Evolutionary conservation across 1,284 basidiomycete species (phyloP).

Genomic region (Heterobasidion annosum): DNA sequence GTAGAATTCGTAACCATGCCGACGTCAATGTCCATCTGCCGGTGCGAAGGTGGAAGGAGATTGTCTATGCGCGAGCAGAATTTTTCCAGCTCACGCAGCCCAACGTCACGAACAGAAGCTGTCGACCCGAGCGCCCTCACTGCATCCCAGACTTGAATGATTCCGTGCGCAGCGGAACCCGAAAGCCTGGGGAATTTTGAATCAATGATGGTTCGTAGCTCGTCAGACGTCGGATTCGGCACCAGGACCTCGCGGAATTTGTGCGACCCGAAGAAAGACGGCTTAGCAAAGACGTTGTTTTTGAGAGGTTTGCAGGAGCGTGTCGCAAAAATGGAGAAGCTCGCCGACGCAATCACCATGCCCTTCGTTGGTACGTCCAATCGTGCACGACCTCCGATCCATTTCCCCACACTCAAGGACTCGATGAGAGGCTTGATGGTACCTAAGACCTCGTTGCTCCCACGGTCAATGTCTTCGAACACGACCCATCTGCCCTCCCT

Average conservation of each 20-base stretch:
- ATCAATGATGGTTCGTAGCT: constrained; percentile 64
- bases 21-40: constrained; percentile 27
- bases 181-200: constrained; percentile 58
- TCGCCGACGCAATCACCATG: constrained; percentile 60
- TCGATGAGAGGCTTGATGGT: constrained; percentile 79
- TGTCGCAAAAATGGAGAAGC: constrained; percentile 78
- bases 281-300: constrained; percentile 33
- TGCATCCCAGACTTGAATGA: constrained; percentile 59
- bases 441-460: constrained; percentile 80
- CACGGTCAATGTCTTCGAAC: constrained; percentile 89
- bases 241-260: constrained; percentile 73
- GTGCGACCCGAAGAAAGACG: constrained; percentile 76
- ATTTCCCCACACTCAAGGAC: constrained; percentile 65
- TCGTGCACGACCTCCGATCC: constrained; percentile 66
- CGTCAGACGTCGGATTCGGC: constrained; percentile 49
- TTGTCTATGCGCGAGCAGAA: constrained; percentile 73
- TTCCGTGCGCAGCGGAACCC: constrained; percentile 31
- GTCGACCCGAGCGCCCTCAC: constrained; percentile 39
- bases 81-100: constrained; percentile 83
- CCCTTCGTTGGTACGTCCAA: constrained; percentile 67
- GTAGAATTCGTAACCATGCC: constrained; percentile 16
- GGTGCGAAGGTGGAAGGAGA: constrained; percentile 43
- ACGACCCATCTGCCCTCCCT: constrained; percentile 91
- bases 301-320: constrained; percentile 46
- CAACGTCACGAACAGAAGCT: constrained; percentile 52